These are phyloP conservation scores for Aspergillus biplanus DNA, from an alignment of 495 filamentous ascomycete genomes.

Conservation along the genomic window DNA sequence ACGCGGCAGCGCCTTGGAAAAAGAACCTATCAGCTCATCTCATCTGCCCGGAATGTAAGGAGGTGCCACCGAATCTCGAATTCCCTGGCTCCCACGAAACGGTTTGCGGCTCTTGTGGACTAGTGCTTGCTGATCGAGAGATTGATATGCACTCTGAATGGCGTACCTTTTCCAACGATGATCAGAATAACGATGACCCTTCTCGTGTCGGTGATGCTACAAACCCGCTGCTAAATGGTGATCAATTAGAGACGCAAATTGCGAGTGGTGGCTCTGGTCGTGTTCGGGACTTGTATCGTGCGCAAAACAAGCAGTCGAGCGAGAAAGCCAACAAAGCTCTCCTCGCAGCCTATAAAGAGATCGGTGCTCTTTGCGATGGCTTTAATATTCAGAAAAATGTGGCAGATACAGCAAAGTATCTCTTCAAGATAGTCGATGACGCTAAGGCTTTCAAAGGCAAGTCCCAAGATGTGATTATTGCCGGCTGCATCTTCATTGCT, in stretches of 20 bases:
- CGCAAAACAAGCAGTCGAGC: conserved; percentile 80
- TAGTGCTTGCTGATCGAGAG: conserved; percentile 88
- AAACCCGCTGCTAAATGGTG: conserved; percentile 86
- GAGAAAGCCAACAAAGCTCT: conserved; percentile 86
- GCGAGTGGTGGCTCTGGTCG: conserved; percentile 77
- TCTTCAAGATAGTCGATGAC: conserved; percentile 92
- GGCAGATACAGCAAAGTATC: conserved; percentile 84
- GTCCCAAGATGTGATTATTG: conserved; percentile 89
- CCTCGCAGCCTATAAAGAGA: conserved; percentile 84
- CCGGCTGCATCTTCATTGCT: conserved; percentile 95
- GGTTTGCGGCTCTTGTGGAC: conserved; percentile 86
- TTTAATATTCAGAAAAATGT: conserved; percentile 79
- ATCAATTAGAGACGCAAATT: conserved; percentile 90
- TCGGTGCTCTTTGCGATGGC: conserved; percentile 82
- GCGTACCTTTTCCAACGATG: conserved; percentile 98
- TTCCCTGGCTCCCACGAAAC: conserved; percentile 91
- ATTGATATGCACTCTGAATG: conserved; percentile 96
- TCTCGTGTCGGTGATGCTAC: conserved; percentile 94
- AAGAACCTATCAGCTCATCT: conserved; percentile 83
- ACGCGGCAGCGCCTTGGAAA: conserved; percentile 53
- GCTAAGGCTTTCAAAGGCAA: conserved; percentile 94
- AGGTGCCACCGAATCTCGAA: conserved; percentile 90
- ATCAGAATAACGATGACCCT: conserved; percentile 93
- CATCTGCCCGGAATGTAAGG: conserved; percentile 88
- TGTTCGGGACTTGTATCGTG: conserved; percentile 76